Percentiles rank a stretch among this genome's conserved stretches.
These are phyloP conservation scores for Wickerhamomyces sp. DNA, from an alignment of 1,139 yeast species.

Conservation along the genomic window DNA sequence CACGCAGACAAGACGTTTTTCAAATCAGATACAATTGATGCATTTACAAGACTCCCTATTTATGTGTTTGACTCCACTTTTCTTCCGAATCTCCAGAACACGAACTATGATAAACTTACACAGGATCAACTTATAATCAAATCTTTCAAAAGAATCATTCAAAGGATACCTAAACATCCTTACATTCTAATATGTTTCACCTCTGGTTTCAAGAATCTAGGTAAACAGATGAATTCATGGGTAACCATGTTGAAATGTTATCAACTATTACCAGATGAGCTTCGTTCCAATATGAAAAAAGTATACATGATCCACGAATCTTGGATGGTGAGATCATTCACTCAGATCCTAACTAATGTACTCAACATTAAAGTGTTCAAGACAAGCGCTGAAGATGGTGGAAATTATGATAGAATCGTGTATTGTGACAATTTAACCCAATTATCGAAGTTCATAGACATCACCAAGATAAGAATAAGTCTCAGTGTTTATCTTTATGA, in stretches of 20 bases:
- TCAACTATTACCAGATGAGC: conserved; percentile 56
- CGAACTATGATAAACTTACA: conserved; percentile 29
- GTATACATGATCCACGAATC: conserved; percentile 86
- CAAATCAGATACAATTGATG: conserved; percentile 54
- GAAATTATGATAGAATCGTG: conserved; percentile 12
- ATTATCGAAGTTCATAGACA: conserved; percentile 62
- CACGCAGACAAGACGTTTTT: conserved; percentile 48
- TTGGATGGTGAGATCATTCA: conserved; percentile 80
- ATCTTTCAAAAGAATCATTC: conserved; percentile 30
- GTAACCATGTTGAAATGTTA: conserved; percentile 76
- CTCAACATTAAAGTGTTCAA: conserved; percentile 41
- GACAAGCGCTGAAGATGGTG: conserved; percentile 11
- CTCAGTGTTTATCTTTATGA: conserved; percentile 65
- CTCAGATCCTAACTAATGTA: conserved; percentile 65
- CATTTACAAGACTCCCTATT: conserved; percentile 56
- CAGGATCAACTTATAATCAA: conserved; percentile 36
- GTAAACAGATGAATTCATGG: conserved; percentile 47
- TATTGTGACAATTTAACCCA: conserved; percentile 46
- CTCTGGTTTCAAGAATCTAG: conserved; percentile 61
- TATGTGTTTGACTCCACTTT: conserved; percentile 75
- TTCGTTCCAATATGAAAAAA: conserved; percentile 50
- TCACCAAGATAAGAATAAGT: conserved; percentile 72
- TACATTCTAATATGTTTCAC: conserved; percentile 71
- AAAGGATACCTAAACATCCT: conserved; percentile 45
- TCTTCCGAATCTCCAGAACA: conserved; percentile 48